Evolutionary conservation across 805 yeast genomes (phyloP).

Genomic region (Saturnispora dispora): DNA sequence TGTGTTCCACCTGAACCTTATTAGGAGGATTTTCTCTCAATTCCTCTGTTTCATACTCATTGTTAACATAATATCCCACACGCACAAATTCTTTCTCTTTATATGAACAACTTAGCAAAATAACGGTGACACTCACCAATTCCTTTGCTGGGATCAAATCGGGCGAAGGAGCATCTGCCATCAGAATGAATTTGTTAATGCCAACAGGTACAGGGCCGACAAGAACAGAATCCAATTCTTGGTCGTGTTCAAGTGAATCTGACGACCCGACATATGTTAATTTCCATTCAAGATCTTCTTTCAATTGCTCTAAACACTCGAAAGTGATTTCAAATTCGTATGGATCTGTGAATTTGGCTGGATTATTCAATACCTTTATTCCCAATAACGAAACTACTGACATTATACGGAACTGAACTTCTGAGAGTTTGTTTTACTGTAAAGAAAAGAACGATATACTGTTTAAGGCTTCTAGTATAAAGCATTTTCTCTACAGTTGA

Average conservation of each 20-base stretch:
- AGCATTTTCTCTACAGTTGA: background rate
- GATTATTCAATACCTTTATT: conserved; percentile 86
- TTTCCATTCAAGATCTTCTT: conserved; percentile 94
- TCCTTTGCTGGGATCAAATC: conserved; percentile 95
- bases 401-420: conserved; percentile 36
- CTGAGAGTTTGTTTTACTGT: background rate
- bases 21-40: conserved; percentile 88
- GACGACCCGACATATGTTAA: conserved; percentile 95
- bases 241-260: conserved; percentile 90
- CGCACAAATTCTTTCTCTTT: conserved; percentile 91
- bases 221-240: conserved; percentile 88
- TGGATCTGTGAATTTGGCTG: conserved; percentile 87
- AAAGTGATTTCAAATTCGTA: conserved; percentile 96
- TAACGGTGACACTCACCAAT: conserved; percentile 90
- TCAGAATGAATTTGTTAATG: conserved; percentile 80
- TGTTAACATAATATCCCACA: conserved; percentile 96
- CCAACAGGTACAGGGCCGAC: conserved; percentile 99
- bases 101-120: conserved; percentile 84
- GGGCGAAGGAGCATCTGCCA: conserved; percentile 95
- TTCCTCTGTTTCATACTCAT: conserved; percentile 92
- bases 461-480: background rate
- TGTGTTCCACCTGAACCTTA: conserved; percentile 88
- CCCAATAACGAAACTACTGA: conserved; percentile 90
- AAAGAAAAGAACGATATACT: background rate
- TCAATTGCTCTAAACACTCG: conserved; percentile 89